Conservation (phyloP, 495 filamentous ascomycete species). For the Penicillium coprophilum region DNA sequence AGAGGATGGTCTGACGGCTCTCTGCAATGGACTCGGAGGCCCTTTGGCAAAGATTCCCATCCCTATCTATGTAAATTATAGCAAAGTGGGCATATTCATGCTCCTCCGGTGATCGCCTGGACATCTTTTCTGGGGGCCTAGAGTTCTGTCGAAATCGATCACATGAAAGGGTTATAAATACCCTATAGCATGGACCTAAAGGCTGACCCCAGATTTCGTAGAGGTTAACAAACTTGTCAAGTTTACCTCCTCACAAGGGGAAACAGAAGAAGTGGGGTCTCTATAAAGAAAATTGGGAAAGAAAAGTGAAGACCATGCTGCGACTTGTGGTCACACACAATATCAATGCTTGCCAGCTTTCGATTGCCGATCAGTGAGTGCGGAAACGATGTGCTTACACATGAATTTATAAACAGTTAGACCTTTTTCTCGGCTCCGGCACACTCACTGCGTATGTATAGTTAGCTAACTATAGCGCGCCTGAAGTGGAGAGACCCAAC, state of each 20-base stretch:
- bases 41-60: conserved; percentile 38
- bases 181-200: conserved; percentile 9
- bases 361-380: background rate
- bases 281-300: background rate
- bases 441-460: background rate
- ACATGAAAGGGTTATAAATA: conserved; percentile 5
- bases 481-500: background rate
- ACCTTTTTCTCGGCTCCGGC: conserved; percentile 4
- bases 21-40: conserved; percentile 37
- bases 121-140: conserved; percentile 29
- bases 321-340: background rate
- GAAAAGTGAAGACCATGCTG: background rate
- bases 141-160: background rate
- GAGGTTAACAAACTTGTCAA: background rate
- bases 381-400: background rate
- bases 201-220: background rate
- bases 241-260: background rate
- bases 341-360: background rate
- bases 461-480: background rate
- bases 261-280: background rate
- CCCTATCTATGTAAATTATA: conserved; percentile 40
- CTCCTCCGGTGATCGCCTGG: conserved; percentile 27
- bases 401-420: conserved; percentile 7
- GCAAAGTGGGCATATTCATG: conserved; percentile 36
- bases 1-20: conserved; percentile 35